phyloP scores from a whole-genome alignment of 768 basidiomycete species.

The Phylloporus sp. region DNA sequence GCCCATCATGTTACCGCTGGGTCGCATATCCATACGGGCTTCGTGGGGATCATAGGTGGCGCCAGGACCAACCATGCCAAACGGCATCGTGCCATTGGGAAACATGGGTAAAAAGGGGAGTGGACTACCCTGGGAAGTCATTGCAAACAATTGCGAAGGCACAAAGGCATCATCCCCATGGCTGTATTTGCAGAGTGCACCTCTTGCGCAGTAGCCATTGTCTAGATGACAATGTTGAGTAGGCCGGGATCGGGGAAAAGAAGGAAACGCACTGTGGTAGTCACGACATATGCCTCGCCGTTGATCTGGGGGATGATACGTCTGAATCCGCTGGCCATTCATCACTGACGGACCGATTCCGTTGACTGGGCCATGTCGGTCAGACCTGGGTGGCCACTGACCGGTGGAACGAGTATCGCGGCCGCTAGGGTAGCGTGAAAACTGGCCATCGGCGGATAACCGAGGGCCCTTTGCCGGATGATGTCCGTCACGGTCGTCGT shows the following conservation, averaged over 20 bases:
- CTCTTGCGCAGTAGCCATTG: slow-evolving; percentile 87
- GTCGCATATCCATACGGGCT: slow-evolving; percentile 76
- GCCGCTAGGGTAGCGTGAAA: slow-evolving; percentile 56
- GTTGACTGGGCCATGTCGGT: slow-evolving; percentile 25
- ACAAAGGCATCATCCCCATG: slow-evolving; percentile 88
- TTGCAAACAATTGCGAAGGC: slow-evolving; percentile 63
- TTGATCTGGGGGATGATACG: slow-evolving; percentile 70
- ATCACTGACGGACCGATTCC: slow-evolving; percentile 20
- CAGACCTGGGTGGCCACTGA: slow-evolving; percentile 39
- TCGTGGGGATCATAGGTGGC: slow-evolving; percentile 76
- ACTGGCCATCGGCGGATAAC: slow-evolving; percentile 59
- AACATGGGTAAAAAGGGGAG: slow-evolving; percentile 76
- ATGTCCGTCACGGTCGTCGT: slow-evolving; percentile 58
- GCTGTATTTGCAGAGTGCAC: slow-evolving; percentile 85
- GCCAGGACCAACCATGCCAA: slow-evolving; percentile 44
- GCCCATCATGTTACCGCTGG: slow-evolving; percentile 33
- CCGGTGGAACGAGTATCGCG: slow-evolving; percentile 38
- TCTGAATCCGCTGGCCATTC: slow-evolving; percentile 49
- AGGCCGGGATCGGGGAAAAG: slow-evolving; percentile 1
- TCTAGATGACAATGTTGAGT: slow-evolving; percentile 44
- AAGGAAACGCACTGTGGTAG: slow-evolving; percentile 74
- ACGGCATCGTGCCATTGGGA: slow-evolving; percentile 49
- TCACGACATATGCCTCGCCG: slow-evolving; percentile 82
- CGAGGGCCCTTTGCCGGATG: slow-evolving; percentile 71
- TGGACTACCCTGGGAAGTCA: slow-evolving; percentile 39